Percentiles rank a stretch among this genome's conserved stretches.
phyloP scores from a whole-genome alignment of 805 yeast genomes.

The Spathaspora girioi region DNA sequence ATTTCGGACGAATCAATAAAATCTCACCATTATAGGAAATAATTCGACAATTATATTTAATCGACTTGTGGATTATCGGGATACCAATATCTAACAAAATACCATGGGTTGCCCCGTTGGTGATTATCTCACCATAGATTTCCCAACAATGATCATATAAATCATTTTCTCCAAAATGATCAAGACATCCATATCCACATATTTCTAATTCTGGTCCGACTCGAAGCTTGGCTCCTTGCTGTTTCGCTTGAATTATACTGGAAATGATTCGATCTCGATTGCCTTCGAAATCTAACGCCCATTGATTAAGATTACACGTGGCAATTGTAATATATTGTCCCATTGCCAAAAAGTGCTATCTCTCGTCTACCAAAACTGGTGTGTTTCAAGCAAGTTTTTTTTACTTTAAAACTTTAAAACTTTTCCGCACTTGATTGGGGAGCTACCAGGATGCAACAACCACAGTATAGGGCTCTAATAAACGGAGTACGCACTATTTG shows the following conservation, averaged over 20 bases:
- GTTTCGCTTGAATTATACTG: conserved; percentile 75
- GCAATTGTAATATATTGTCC: conserved; percentile 86
- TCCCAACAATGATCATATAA: conserved; percentile 92
- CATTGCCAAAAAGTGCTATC: conserved; percentile 47
- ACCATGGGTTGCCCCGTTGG: conserved; percentile 64
- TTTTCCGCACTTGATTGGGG: no score
- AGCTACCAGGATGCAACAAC: no score
- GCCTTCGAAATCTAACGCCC: conserved; percentile 98
- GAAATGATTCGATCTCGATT: conserved; percentile 87
- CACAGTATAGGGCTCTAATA: no score
- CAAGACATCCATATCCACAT: conserved; percentile 92
- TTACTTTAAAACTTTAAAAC: no score
- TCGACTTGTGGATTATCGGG: conserved; percentile 85
- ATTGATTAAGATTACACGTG: conserved; percentile 93
- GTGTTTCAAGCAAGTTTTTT: no score
- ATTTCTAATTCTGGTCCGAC: conserved; percentile 97
- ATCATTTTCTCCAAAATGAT: conserved; percentile 91
- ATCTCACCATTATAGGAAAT: conserved; percentile 77
- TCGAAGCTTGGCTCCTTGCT: conserved; percentile 70
- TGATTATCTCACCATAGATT: conserved; percentile 75
- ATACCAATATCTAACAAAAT: conserved; percentile 89
- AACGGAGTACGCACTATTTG: no score
- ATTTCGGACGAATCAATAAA: conserved; percentile 84
- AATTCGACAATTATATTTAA: conserved; percentile 88
- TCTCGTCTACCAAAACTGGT: no score